Conservation (phyloP, 805 yeast species). For the Komagataella pseudopastoris region DNA sequence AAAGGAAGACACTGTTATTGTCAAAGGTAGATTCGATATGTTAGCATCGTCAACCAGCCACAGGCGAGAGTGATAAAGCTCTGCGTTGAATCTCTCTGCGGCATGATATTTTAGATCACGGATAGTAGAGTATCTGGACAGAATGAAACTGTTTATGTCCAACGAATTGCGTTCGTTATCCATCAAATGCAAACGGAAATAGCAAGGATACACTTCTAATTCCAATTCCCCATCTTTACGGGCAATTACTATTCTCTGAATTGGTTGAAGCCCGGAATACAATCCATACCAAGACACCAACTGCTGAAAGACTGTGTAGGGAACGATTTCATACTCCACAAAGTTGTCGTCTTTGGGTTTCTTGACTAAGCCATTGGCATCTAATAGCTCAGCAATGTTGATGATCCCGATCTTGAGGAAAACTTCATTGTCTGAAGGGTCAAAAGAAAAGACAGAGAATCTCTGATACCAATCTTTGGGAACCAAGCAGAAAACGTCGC, state of each 20-base stretch:
- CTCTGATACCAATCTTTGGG: slow-evolving; percentile 29
- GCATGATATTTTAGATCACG: background rate
- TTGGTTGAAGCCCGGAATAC: slow-evolving; percentile 20
- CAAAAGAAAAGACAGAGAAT: slow-evolving; percentile 21
- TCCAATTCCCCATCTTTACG: slow-evolving; percentile 11
- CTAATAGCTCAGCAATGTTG: slow-evolving; percentile 29
- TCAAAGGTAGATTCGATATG: background rate
- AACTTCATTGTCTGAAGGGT: slow-evolving; percentile 15
- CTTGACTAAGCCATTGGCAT: slow-evolving; percentile 23
- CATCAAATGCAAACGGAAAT: background rate
- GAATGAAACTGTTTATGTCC: background rate
- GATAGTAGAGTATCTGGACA: background rate
- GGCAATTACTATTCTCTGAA: slow-evolving; percentile 20
- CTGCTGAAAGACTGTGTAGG: slow-evolving; percentile 21
- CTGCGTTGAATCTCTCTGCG: background rate
- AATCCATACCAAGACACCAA: slow-evolving; percentile 44
- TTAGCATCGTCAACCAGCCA: background rate
- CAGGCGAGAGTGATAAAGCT: background rate
- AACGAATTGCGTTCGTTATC: background rate
- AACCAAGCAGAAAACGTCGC: slow-evolving; percentile 33
- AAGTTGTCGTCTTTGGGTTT: background rate
- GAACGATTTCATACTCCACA: background rate
- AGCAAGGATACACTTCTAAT: slow-evolving; percentile 9
- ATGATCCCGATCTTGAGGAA: slow-evolving; percentile 27
- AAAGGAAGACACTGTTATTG: slow-evolving; percentile 1